Percentiles rank a stretch among this genome's conserved stretches.
phyloP scores from a whole-genome alignment of 306 rosid species.

The Sicyos edulis region DNA sequence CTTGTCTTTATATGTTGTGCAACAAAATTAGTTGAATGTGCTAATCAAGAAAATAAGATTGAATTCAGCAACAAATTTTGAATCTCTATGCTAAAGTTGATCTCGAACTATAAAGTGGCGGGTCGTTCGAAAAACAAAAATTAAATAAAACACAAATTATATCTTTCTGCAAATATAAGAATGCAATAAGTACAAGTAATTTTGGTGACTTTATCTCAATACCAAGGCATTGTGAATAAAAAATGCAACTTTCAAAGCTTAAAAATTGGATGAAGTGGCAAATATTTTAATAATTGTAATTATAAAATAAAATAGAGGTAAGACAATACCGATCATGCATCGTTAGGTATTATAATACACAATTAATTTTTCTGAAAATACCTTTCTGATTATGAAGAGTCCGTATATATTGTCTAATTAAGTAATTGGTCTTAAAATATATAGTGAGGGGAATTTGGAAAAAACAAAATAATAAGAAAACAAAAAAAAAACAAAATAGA shows the following conservation, averaged over 20 bases:
- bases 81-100: neutral
- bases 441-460: neutral
- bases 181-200: conserved; percentile 18
- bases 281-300: conserved; percentile 24
- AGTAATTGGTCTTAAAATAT: neutral
- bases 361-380: conserved; percentile 23
- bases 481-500: no score
- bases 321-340: conserved; percentile 33
- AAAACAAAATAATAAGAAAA: neutral
- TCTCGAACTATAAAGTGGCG: neutral
- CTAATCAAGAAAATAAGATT: neutral
- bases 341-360: conserved; percentile 26
- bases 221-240: no score
- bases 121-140: neutral
- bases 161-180: neutral
- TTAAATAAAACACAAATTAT: neutral
- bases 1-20: no score
- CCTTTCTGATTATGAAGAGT: conserved; percentile 33
- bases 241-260: conserved; percentile 14
- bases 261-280: conserved; percentile 35
- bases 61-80: neutral
- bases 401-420: neutral
- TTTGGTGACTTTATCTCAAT: neutral
- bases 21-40: neutral
- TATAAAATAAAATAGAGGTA: conserved; percentile 30